Conservation (phyloP, 2,329 filamentous ascomycete species). For the Paracorniculantispora psalliotae region DNA sequence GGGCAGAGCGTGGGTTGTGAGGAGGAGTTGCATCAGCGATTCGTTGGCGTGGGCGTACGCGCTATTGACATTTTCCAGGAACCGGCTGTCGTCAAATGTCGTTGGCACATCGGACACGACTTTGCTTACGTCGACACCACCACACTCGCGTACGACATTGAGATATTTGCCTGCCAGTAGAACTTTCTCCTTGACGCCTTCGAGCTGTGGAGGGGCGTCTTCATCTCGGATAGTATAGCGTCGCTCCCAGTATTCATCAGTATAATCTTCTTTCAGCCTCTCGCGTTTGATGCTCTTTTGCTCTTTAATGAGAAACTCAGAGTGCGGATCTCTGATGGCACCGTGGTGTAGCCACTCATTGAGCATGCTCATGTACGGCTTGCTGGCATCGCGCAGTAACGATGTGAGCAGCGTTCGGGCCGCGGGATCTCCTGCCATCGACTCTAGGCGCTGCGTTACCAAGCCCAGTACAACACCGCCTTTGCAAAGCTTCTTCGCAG, state of each 20-base stretch:
- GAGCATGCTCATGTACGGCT: conserved; percentile 95
- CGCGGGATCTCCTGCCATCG: conserved; percentile 89
- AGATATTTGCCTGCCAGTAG: conserved; percentile 94
- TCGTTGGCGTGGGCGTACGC: conserved; percentile 96
- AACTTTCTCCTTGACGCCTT: conserved; percentile 88
- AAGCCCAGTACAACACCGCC: conserved; percentile 91
- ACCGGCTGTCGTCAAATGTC: conserved; percentile 86
- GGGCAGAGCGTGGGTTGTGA: conserved; percentile 89
- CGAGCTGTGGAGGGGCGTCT: conserved; percentile 86
- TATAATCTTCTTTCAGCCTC: conserved; percentile 90
- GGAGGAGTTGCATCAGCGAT: conserved; percentile 80
- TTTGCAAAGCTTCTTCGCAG: conserved; percentile 88
- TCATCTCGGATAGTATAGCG: conserved; percentile 90
- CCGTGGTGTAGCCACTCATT: conserved; percentile 98
- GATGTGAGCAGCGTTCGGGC: conserved; percentile 77
- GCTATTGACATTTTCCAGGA: conserved; percentile 91
- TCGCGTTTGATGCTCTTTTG: conserved; percentile 92
- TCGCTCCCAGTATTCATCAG: conserved; percentile 98
- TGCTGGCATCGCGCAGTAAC: conserved; percentile 79
- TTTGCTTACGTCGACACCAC: conserved; percentile 89
- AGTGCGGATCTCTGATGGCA: conserved; percentile 87
- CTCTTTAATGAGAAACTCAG: conserved; percentile 92
- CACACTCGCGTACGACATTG: conserved; percentile 95
- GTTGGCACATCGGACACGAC: conserved; percentile 81
- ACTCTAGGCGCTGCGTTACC: conserved; percentile 76